These are phyloP conservation scores for Pseudonectria buxi DNA, from an alignment of 2,329 filamentous ascomycete genomes.

Conservation along the genomic window DNA sequence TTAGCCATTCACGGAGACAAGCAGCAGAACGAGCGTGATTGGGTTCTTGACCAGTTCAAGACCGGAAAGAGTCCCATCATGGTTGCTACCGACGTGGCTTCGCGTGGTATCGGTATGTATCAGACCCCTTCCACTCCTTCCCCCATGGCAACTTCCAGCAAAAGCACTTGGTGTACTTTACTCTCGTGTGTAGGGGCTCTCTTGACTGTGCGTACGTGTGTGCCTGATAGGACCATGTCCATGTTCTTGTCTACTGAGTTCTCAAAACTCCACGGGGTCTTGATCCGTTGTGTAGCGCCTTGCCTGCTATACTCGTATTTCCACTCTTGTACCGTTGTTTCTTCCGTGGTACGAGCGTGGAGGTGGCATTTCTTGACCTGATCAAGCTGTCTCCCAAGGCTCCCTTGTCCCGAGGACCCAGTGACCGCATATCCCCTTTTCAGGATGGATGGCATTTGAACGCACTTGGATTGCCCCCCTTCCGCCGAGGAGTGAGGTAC, in stretches of 20 bases:
- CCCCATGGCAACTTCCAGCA: slow-evolving; percentile 51
- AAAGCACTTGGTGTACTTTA: slow-evolving; percentile 65
- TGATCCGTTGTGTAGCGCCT: slow-evolving; percentile 50
- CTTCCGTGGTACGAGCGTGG: slow-evolving; percentile 65
- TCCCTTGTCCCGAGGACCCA: slow-evolving; percentile 50
- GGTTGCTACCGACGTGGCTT: slow-evolving; percentile 99
- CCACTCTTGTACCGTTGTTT: slow-evolving; percentile 62
- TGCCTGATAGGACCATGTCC: slow-evolving; percentile 67
- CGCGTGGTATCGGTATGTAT: slow-evolving; percentile 99
- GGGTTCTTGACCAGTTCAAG: slow-evolving; percentile 99
- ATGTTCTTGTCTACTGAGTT: slow-evolving; percentile 67
- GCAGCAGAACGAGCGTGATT: slow-evolving; percentile 98
- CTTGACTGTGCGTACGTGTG: slow-evolving; percentile 72
- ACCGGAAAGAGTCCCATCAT: slow-evolving; percentile 99
- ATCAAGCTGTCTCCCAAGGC: slow-evolving; percentile 63
- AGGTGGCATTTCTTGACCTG: slow-evolving; percentile 71
- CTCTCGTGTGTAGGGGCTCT: slow-evolving; percentile 85
- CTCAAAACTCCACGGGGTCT: slow-evolving; percentile 71
- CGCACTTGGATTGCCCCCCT: slow-evolving; percentile 54
- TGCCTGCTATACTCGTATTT: slow-evolving; percentile 66
- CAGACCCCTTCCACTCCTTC: slow-evolving; percentile 41
- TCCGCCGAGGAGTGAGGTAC: slow-evolving; percentile 50
- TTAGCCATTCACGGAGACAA: slow-evolving; percentile 97
- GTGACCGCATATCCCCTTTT: slow-evolving; percentile 41
- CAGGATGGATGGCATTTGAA: slow-evolving; percentile 45